Conservation (phyloP, 2,329 filamentous ascomycete genomes). For the Fusarium protoensiforme region DNA sequence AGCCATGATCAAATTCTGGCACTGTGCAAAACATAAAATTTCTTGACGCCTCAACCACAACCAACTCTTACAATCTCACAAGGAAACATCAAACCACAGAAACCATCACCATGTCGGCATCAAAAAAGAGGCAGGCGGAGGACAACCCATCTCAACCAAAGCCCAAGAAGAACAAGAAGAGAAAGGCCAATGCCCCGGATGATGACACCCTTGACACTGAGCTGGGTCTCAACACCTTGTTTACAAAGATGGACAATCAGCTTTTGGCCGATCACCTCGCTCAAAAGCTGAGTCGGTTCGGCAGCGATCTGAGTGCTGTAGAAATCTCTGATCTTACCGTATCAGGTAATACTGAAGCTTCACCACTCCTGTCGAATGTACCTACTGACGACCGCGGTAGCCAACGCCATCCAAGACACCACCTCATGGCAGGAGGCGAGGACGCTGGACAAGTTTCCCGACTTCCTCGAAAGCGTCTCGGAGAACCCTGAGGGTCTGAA, state of each 20-base stretch:
- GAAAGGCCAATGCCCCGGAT: constrained; percentile 66
- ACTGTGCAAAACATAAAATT: constrained; percentile 41
- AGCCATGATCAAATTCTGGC: constrained; percentile 13
- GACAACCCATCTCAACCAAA: constrained; percentile 53
- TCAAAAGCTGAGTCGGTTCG: constrained; percentile 81
- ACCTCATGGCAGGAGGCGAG: constrained; percentile 77
- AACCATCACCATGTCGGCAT: constrained; percentile 49
- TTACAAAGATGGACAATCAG: constrained; percentile 84
- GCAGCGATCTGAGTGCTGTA: constrained; percentile 81
- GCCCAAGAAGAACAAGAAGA: constrained; percentile 62
- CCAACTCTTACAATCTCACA: constrained; percentile 18
- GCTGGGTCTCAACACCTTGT: constrained; percentile 81
- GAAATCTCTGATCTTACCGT: constrained; percentile 87
- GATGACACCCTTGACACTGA: constrained; percentile 73
- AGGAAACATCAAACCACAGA: constrained; percentile 10
- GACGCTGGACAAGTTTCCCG: constrained; percentile 77
- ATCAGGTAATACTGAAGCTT: constrained; percentile 66
- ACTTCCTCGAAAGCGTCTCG: constrained; percentile 78
- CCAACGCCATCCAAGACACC: constrained; percentile 81
- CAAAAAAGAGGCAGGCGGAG: constrained; percentile 68
- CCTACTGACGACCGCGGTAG: constrained; percentile 54
- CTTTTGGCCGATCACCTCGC: constrained; percentile 88
- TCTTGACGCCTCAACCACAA: constrained; percentile 27
- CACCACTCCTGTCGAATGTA: neutral
- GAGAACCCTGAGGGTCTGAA: constrained; percentile 69